Conservation (phyloP, 495 filamentous ascomycete genomes). For the Penicillium macrosclerotiorum region DNA sequence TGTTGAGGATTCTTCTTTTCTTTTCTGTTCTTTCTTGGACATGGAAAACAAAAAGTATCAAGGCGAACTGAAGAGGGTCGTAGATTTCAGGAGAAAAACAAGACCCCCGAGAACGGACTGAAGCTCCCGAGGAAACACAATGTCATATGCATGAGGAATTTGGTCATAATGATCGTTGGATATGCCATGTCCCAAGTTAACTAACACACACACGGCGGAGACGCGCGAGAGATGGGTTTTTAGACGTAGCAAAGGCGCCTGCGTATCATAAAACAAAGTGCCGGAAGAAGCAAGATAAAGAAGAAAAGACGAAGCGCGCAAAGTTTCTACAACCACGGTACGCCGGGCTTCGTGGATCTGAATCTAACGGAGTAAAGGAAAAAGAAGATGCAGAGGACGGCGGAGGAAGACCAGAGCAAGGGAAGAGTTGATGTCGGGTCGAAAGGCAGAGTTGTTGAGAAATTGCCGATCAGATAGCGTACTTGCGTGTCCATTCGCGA, state of each 20-base stretch:
- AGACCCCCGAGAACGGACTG: slow-evolving; percentile 1
- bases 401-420: slow-evolving; percentile 21
- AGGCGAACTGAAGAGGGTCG: not conserved
- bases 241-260: slow-evolving; percentile 7
- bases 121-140: slow-evolving; percentile 27
- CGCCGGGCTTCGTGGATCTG: slow-evolving; percentile 45
- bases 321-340: slow-evolving; percentile 49
- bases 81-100: slow-evolving; percentile 2
- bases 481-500: slow-evolving; percentile 98
- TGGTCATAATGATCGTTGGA: slow-evolving; percentile 48
- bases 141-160: slow-evolving; percentile 43
- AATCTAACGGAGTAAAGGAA: slow-evolving; percentile 35
- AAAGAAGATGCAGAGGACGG: slow-evolving; percentile 35
- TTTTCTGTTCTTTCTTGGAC: not conserved
- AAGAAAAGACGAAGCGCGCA: slow-evolving; percentile 12
- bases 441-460: slow-evolving; percentile 22
- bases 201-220: slow-evolving; percentile 14
- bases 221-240: slow-evolving; percentile 6
- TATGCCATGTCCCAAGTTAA: slow-evolving; percentile 37
- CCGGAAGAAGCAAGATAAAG: too few species aligned
- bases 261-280: too few species aligned
- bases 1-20: not conserved
- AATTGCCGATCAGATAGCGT: slow-evolving; percentile 66
- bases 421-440: not conserved
- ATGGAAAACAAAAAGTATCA: not conserved